Evolutionary conservation across 495 filamentous ascomycete genomes (phyloP), one percentile per base, ranked within the genome.

Genomic region (Articulospora tetracladia): DNA sequence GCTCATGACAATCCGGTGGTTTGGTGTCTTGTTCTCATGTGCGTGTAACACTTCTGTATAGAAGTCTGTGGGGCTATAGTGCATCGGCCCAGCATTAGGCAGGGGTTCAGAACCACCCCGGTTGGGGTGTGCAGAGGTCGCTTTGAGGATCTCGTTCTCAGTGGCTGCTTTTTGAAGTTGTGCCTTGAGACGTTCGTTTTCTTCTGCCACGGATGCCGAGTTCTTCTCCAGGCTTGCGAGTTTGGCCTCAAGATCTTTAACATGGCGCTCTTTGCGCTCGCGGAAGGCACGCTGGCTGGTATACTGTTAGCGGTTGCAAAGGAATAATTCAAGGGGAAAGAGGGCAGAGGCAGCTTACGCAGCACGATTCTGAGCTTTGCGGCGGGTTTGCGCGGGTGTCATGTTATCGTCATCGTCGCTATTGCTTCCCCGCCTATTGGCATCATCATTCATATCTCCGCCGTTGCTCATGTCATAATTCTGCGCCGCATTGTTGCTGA

Each of bases 311-410:
- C 51, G 50, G 24, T 52, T 25, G 20, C 50, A 52, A 27, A 54
- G 28, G 25, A 15, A 39, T n/a, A 51, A 53, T 26, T n/a, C 7
- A 32, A 13, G 22, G 52, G 10, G 64, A 34, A 36, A 20, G 41
- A 30, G 27, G 34, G 30, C 10, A 8, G n/a, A 39, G 30, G 12
- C 10, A n/a, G 85, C 90, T 70, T 87, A 98, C 93, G 93, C 93
- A 74, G 93, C 92, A 70, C 94, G 80, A 63, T 98, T 98, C 76
- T 98, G 93, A 50, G 90, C 93, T 74, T 98, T 98, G 62, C 94
- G 84, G 72, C 91, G 80, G 27, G 83, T 89, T 69, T 96, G 91
- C 24, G 90, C 89, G 0, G 91, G 91, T 30, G 85, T 91, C 68
- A 86, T 70, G 36, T 82, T 79, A 25, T 90, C 84, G 24, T 69